A percentile compares a stretch with the other conserved stretches of the same genome.
Evolutionary conservation across 768 basidiomycete species (phyloP).

Genomic region (Cubamyces sp.): DNA sequence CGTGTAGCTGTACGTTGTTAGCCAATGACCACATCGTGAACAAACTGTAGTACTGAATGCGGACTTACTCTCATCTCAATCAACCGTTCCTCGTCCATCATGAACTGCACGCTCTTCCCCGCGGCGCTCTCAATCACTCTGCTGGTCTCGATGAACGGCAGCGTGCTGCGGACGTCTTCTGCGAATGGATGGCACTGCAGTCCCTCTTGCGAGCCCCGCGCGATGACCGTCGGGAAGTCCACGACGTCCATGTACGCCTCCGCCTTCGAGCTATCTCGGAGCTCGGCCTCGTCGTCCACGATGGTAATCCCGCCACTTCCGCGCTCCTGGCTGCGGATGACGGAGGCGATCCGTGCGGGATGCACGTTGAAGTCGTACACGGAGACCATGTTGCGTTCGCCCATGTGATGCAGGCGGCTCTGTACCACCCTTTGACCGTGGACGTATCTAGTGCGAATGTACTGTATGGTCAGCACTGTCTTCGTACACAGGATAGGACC

Average conservation of each 20-base stretch:
- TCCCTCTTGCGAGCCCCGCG: conserved; percentile 13
- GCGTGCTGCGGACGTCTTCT: conserved; percentile 23
- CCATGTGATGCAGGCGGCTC: conserved; percentile 16
- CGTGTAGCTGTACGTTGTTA: neutral
- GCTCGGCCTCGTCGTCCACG: neutral
- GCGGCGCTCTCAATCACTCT: conserved; percentile 22
- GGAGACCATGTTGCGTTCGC: conserved; percentile 11
- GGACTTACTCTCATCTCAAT: conserved; percentile 42
- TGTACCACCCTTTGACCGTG: conserved; percentile 45
- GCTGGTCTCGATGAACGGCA: conserved; percentile 37
- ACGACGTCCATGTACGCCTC: conserved; percentile 10
- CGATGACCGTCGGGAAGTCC: conserved; percentile 15
- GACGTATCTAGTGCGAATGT: conserved; percentile 37
- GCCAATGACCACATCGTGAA: neutral
- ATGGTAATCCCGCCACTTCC: neutral
- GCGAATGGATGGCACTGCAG: conserved; percentile 27
- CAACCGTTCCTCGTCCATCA: conserved; percentile 48
- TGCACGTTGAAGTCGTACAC: conserved; percentile 40
- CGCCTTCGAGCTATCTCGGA: conserved; percentile 19
- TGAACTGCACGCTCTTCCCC: conserved; percentile 38
- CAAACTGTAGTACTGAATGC: neutral
- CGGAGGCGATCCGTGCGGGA: conserved; percentile 25
- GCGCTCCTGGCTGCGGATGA: neutral
- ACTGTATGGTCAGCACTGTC: neutral
- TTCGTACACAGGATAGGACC: neutral